Base-by-base conservation (phyloP, 306 rosid genomes). In the Lagenaria siceraria region DNA sequence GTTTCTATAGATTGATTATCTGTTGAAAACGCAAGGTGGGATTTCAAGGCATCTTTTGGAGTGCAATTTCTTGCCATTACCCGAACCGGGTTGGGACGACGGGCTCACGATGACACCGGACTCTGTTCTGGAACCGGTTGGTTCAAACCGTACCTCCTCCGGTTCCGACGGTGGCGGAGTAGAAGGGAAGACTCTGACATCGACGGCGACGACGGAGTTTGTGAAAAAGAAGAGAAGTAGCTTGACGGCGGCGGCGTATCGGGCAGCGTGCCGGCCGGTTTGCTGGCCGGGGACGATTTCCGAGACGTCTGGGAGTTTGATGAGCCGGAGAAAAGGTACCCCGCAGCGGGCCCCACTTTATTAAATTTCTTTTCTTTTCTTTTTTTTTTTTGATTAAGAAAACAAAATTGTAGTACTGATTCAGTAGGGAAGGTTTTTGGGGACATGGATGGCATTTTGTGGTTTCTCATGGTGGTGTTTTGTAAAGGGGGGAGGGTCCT, bases 291-390 rank as follows among this genome's bases (percentile, higher is more conserved):
- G 85, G 21, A 84, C 87, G 7, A 86, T 77, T 56, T 74, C 86
- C 38, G 90, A 87, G 78, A 86, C 87, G 22, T 80, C 93, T 72
- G 82, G 71, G 29, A 43, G 81, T 48, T 54, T 88, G 81, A 88
- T 92, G 90, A 92, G 88, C 83, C 94, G 95, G 40, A 78, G 97
- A 63, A 92, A 95, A 79, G 90, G 92, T 54, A 89, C 84, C 6
- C 98, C 98, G 0, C 98, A 88, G 69, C 69, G 98, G 87, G 89
- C 98, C 80, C 98, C 96, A 29, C 91, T 90, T 2, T 83, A 88
- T 83, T 95, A 89, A 94, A 74, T 72, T 55, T 46, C 42, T 3
- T 3, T 17, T 61, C 1, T 10, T 42, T 33, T 33, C 5, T 42
- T 3, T 6, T 42, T 42, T 9, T 42, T 10, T 66, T 19, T 2